A percentile compares a stretch with the other conserved stretches of the same genome.
phyloP scores from a whole-genome alignment of 2,329 filamentous ascomycete genomes.

The Alternaria conjuncta region DNA sequence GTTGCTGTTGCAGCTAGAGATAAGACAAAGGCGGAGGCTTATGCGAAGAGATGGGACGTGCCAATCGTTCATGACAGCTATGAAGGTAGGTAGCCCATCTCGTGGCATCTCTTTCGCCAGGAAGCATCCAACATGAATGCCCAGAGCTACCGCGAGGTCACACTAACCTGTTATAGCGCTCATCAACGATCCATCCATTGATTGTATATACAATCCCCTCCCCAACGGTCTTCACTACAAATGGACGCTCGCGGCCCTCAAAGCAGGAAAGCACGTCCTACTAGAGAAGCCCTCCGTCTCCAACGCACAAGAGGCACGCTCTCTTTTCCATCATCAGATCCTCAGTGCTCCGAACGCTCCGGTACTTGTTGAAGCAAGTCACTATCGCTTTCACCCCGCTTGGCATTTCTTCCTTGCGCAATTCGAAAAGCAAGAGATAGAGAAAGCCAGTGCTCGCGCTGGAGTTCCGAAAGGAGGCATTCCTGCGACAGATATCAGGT shows the following conservation, averaged over 20 bases:
- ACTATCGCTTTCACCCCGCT: conserved; percentile 54
- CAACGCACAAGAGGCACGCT: conserved; percentile 51
- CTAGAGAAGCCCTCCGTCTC: conserved; percentile 56
- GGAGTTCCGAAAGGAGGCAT: conserved; percentile 34
- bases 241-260: conserved; percentile 51
- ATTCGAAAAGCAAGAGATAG: conserved; percentile 44
- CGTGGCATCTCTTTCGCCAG: not conserved
- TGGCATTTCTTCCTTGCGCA: conserved; percentile 46
- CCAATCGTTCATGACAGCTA: conserved; percentile 59
- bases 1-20: conserved; percentile 62
- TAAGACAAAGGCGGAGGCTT: conserved; percentile 54
- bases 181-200: conserved; percentile 46
- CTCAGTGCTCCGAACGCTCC: conserved; percentile 47
- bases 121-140: not conserved
- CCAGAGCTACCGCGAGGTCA: not conserved
- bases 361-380: conserved; percentile 54
- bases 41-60: conserved; percentile 60
- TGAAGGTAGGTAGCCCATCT: conserved; percentile 48
- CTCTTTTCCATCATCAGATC: conserved; percentile 45
- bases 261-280: conserved; percentile 54
- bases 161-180: conserved; percentile 35
- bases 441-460: conserved; percentile 38
- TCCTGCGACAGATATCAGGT: conserved; percentile 46
- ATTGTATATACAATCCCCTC: conserved; percentile 55
- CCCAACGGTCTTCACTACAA: conserved; percentile 54